Percentiles rank a stretch among this genome's conserved stretches.
These are phyloP conservation scores for Ganoderma resinaceum DNA, from an alignment of 1,284 basidiomycete genomes.

Conservation along the genomic window DNA sequence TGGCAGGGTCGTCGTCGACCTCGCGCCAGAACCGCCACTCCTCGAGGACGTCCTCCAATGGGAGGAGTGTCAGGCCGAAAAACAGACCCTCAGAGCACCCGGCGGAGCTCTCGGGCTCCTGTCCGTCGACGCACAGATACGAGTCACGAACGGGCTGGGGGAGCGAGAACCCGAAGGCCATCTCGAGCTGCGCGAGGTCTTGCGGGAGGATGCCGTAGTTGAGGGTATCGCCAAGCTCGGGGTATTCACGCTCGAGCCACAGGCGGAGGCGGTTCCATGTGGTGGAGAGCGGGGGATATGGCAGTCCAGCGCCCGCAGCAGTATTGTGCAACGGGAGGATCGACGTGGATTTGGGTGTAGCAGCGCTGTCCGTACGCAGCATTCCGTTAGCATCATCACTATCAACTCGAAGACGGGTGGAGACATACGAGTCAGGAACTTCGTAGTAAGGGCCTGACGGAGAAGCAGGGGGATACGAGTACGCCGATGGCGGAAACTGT, in stretches of 20 bases:
- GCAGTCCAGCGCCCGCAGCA: conserved; percentile 49
- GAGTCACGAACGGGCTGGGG: conserved; percentile 85
- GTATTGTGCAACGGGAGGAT: conserved; percentile 68
- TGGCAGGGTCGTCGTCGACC: conserved; percentile 85
- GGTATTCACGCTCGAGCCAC: conserved; percentile 84
- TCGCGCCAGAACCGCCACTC: conserved; percentile 96
- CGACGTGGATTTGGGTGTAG: conserved; percentile 58
- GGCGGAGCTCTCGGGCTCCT: conserved; percentile 86
- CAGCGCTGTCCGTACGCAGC: conserved; percentile 33
- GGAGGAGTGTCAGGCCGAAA: conserved; percentile 85
- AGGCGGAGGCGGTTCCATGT: conserved; percentile 84
- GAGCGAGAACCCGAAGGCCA: conserved; percentile 82
- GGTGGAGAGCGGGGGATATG: conserved; percentile 76
- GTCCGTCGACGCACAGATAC: conserved; percentile 83
- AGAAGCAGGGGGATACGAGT: conserved; percentile 78
- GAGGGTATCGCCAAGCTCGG: conserved; percentile 90
- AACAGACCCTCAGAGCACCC: conserved; percentile 90
- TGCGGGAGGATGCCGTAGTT: conserved; percentile 84
- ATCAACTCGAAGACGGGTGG: conserved; percentile 14
- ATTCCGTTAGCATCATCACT: conserved; percentile 18
- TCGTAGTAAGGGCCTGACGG: conserved; percentile 60
- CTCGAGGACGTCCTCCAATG: conserved; percentile 88
- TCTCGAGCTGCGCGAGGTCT: conserved; percentile 80
- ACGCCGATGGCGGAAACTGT: conserved; percentile 55
- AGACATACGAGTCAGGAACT: conserved; percentile 63